Base-by-base conservation (phyloP, 2,329 filamentous ascomycete species). In the Fusarium duplospermum region DNA sequence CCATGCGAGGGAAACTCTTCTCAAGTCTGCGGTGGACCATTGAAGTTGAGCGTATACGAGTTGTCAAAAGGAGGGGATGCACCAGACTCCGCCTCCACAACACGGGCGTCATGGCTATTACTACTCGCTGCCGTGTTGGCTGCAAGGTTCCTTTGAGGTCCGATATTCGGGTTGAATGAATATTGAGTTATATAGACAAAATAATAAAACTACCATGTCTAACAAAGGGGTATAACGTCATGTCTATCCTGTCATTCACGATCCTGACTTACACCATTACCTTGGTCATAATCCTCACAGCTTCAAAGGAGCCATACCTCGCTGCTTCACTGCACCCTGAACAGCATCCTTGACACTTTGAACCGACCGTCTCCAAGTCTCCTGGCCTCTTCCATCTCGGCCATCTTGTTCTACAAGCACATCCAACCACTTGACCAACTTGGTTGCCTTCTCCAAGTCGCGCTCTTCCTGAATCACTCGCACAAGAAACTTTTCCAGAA, bases 401-500 rank as follows among this genome's bases (percentile, higher is more conserved):
- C 80, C 82, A 35, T 84, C 85, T 52, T 88, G 87, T 54, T 88
- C 87, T 8, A 91, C 85, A 22, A 91, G 73, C 78, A 89, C 86
- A 47, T 85, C 85, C 58, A 92, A 74, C 94, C 94, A 97, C 73
- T 87, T 90, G 14, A 93, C 88, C 20, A 96, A 83, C 14, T 89
- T 89, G 2, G 90, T 87, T 1, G 90, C 93, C 82, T 97, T 98
- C 6, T 88, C 88, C 83, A 96, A 87, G 80, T 98, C 92, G 67
- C 88, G 86, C 82, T 98, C 96, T 66, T 96, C 92, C 1, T 84
- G 70, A 0, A 98, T 88, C 0, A 98, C 94, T 29, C 88, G 88
- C 6, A 81, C 85, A 33, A 98, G 82, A 81, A 97, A 98, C 77
- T 86, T 89, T 63, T 88, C 89, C 69, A 98, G 86, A 40, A 95